Base-by-base conservation (phyloP, 192 early-diverging fungal species). In the Coemansia nantahalensis region DNA sequence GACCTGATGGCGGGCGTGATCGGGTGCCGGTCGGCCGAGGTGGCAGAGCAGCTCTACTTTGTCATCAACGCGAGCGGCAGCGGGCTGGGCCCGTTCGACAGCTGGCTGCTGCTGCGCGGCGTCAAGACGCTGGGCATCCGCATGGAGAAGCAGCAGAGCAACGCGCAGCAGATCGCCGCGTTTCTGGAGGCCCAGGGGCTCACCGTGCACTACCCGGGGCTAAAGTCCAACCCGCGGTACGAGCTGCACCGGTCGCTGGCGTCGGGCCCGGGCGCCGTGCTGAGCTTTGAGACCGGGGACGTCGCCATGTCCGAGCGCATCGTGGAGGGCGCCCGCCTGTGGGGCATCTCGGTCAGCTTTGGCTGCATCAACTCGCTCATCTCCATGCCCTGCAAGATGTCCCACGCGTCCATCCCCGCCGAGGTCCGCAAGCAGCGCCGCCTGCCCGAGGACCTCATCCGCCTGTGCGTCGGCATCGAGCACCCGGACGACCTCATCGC, bases 1-100 rank as follows among this genome's bases (percentile, higher is more conserved):
- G 96, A 98, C 65, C 82, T 97, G 61, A 97, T 97, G 92, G 93
- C 93, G n/a, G 96, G 96, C 33, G 90, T 97, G 1, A 86, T 97
- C 52, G 94, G 90, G 5, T 83, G 84, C 56, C 80, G 83, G 28
- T 74, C 82, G 28, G 79, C 80, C 26, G 59, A 81, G 11, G 79
- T 95, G 26, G 92, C 79, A 8, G 86, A 92, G 80, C 82, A 88
- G 69, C 55, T 98, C 47, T 93, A 90, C 66, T 91, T 86, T 71
- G 83, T 92, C n/a, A 92, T 97, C 73, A 97, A 98, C 65, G 84
- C 94, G 16, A 95, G 89, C 31, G 96, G 96, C 34, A 84, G 83
- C 42, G 94, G 88, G 3, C 80, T 97, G 8, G 80, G 86, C 7
- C 92, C 96, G 0, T 94, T 97, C 58, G 96, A 98, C 59, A 87